Conservation (phyloP, 371 early-diverging fungal species). For the Mortierella sp. region DNA sequence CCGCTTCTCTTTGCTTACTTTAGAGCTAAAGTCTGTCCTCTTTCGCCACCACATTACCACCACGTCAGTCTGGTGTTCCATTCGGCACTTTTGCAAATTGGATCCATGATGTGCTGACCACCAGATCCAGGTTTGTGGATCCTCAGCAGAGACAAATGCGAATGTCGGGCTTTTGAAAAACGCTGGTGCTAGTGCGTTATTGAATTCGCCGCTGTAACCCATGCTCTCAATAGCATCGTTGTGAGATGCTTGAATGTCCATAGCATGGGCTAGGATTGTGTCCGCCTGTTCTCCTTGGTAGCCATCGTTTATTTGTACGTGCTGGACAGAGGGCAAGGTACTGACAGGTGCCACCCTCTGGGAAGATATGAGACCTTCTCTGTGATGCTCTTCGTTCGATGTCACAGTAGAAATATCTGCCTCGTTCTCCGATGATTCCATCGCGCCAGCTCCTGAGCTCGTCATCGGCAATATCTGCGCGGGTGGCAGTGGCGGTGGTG, state of each 20-base stretch:
- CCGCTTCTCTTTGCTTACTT: constrained; percentile 18
- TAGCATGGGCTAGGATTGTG: constrained; percentile 11
- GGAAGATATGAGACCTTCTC: not conserved
- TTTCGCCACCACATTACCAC: constrained; percentile 51
- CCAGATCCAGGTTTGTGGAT: constrained; percentile 52
- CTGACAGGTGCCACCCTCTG: not conserved
- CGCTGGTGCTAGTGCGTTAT: constrained; percentile 23
- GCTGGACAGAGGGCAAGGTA: constrained; percentile 23
- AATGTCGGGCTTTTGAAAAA: constrained; percentile 38
- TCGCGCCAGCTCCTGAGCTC: not conserved
- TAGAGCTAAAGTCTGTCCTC: constrained; percentile 14
- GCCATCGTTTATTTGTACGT: constrained; percentile 39
- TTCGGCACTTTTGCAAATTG: constrained; percentile 32
- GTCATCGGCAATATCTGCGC: not conserved
- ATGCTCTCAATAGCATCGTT: not conserved
- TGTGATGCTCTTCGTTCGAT: not conserved
- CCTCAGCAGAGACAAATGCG: constrained; percentile 47
- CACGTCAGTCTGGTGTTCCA: constrained; percentile 32
- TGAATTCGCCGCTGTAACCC: constrained; percentile 13
- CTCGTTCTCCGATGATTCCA: not conserved
- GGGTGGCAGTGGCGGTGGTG: not conserved
- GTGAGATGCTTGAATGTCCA: constrained; percentile 5
- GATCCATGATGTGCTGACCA: constrained; percentile 43
- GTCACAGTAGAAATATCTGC: not conserved
- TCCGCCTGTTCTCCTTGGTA: constrained; percentile 31